phyloP scores from a whole-genome alignment of 2,329 filamentous ascomycete genomes.

The Paecilomyces fulvus region DNA sequence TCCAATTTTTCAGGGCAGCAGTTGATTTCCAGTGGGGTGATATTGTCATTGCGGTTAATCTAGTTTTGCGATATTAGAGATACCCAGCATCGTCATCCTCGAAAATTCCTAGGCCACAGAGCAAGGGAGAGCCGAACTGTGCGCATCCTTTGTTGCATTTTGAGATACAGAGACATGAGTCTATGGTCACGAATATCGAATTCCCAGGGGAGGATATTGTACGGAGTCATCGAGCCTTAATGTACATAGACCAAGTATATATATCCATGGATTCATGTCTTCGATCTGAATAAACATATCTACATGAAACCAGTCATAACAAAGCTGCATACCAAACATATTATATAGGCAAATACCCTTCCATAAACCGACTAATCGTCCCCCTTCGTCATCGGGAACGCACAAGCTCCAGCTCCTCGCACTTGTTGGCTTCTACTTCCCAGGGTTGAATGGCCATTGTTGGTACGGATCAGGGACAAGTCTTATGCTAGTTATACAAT shows the following conservation, averaged over 20 bases:
- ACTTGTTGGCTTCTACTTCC: constrained; percentile 24
- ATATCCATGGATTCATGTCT: neutral
- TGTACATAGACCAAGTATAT: neutral
- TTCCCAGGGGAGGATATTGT: neutral
- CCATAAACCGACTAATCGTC: too few relatives aligned
- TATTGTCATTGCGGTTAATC: too few relatives aligned
- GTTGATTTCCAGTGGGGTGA: too few relatives aligned
- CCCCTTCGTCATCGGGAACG: too few relatives aligned
- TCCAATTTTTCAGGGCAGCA: too few relatives aligned
- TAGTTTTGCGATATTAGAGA: too few relatives aligned
- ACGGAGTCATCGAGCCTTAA: neutral
- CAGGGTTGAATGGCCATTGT: constrained; percentile 14
- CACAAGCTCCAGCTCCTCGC: constrained; percentile 23
- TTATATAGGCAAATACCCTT: constrained; percentile 26
- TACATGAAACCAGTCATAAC: neutral
- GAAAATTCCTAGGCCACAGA: too few relatives aligned
- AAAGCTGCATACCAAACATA: neutral
- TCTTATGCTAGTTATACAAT: too few relatives aligned
- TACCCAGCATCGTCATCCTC: too few relatives aligned
- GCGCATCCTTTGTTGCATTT: too few relatives aligned
- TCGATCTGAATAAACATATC: neutral
- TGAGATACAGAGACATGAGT: neutral
- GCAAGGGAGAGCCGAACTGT: too few relatives aligned
- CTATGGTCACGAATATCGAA: neutral
- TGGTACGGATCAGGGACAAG: neutral